Base-by-base conservation (phyloP, 352 stramenopile species). In the Globisporangium megalacanthum region DNA sequence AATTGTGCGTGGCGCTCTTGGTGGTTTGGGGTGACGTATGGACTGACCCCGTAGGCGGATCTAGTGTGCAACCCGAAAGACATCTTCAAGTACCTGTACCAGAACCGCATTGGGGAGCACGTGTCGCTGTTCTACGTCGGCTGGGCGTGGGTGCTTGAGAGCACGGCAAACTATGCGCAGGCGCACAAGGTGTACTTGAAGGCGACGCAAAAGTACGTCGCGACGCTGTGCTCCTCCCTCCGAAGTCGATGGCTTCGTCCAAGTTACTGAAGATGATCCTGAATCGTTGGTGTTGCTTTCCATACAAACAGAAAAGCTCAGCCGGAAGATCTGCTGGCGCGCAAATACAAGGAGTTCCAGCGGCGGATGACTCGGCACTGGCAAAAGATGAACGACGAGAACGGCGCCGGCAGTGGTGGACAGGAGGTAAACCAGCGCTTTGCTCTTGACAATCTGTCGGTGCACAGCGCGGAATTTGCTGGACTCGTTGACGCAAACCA, bases 61-160 rank as follows among this genome's bases (percentile, higher is more conserved):
- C 64, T 92, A 56, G 82, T 92, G 37, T 87, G 79, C 2, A 93
- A 95, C 54, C 85, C 85, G 0, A 89, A 91, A 58, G 85, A 95
- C 44, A 91, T 95, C 60, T 95, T 95, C 68, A 92, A 90, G 61
- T 95, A 89, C 55, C 61, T 95, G 46, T 92, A 93, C 64, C 75
- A 86, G 55, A 91, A 91, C 70, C 91, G 89, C 54, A 93, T 95
- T 37, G 85, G 85, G 15, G 81, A 92, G 60, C 69, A 74, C 11
- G 70, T 93, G 3, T 82, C 85, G 1, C 54, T 95, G 33, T 95
- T 93, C 58, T 95, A 93, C 68, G 85, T 93, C 10, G 85, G 80
- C 47, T 95, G 85, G 85, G 83, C 85, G 17, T 87, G 86, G 63
- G 80, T 93, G 20, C 62, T 90, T 6, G 85, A 95, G 65, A 92